Evolutionary conservation across 208 protist genomes (phyloP).

Genomic region (Leishmania braziliensis): DNA sequence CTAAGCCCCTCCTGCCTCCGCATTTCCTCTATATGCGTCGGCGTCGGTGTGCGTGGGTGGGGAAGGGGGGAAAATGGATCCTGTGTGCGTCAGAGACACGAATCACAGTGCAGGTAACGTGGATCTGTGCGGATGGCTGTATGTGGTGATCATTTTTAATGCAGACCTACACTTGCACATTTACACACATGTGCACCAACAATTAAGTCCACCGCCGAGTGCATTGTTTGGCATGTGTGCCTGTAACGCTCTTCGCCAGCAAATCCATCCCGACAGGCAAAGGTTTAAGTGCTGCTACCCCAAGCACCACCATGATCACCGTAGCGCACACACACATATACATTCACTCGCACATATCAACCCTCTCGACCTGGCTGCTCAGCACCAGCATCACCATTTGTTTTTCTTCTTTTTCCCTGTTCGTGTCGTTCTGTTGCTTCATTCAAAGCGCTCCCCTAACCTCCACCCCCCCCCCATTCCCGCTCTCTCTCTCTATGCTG

Average conservation of each 20-base stretch:
- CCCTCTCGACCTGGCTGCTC: not conserved
- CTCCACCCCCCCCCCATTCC: not conserved
- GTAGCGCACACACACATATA: not conserved
- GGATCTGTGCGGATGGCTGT: not conserved
- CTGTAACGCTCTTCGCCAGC: not conserved
- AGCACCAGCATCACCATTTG: not conserved
- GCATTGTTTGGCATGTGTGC: not conserved
- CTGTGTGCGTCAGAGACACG: not conserved
- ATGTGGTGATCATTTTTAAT: too few species aligned
- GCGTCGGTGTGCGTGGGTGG: not conserved
- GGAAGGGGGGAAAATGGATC: not conserved
- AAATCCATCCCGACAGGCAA: not conserved
- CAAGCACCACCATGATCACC: not conserved
- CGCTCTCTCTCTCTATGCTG: not conserved
- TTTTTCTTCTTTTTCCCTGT: not conserved
- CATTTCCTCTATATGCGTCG: not conserved
- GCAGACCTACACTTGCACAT: not conserved
- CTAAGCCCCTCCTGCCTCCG: not conserved
- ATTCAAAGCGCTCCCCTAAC: not conserved
- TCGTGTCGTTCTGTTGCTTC: not conserved
- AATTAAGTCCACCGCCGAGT: not conserved
- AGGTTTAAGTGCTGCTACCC: not conserved
- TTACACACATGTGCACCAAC: not conserved
- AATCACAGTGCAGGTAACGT: not conserved
- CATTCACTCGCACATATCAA: not conserved